Conservation (phyloP, 495 filamentous ascomycete species). For the Evernia prunastri region DNA sequence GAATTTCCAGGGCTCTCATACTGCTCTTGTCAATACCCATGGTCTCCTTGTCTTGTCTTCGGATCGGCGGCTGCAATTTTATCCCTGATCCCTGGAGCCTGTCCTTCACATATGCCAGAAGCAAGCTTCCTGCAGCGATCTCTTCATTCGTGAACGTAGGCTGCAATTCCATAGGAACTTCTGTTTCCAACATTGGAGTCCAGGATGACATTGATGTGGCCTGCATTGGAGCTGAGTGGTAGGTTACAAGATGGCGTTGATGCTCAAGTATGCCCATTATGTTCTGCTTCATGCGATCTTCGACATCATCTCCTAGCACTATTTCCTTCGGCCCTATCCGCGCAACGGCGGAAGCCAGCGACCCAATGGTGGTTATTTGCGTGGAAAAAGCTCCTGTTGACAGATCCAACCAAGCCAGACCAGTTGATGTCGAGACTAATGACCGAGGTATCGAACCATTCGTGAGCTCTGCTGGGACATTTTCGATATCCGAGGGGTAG, state of each 20-base stretch:
- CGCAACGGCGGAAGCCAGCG: conserved; percentile 69
- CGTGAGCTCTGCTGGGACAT: conserved; percentile 11
- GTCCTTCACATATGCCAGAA: conserved; percentile 76
- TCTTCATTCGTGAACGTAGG: conserved; percentile 43
- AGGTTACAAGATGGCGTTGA: conserved; percentile 54
- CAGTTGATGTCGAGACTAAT: conserved; percentile 47
- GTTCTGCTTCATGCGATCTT: conserved; percentile 38
- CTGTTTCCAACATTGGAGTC: conserved; percentile 68
- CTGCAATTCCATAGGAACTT: conserved; percentile 37
- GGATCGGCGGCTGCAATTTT: conserved; percentile 76
- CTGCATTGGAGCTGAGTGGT: conserved; percentile 40
- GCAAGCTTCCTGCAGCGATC: conserved; percentile 58
- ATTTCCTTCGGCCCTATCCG: conserved; percentile 82
- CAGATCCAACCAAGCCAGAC: conserved; percentile 89
- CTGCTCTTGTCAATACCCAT: conserved; percentile 91
- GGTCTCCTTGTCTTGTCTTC: conserved; percentile 61
- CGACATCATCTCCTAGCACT: conserved; percentile 60
- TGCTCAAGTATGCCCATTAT: conserved; percentile 39
- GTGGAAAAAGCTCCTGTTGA: conserved; percentile 93
- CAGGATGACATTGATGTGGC: conserved; percentile 57
- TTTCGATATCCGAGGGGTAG: background rate
- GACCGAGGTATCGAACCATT: conserved; percentile 30
- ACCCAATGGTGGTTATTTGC: conserved; percentile 64
- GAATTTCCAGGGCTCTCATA: conserved; percentile 82
- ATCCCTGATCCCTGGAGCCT: conserved; percentile 72